Percentiles rank a stretch among this genome's conserved stretches.
These are phyloP conservation scores for Friedmanniomyces simplex DNA, from an alignment of 495 filamentous ascomycete genomes.

Conservation along the genomic window DNA sequence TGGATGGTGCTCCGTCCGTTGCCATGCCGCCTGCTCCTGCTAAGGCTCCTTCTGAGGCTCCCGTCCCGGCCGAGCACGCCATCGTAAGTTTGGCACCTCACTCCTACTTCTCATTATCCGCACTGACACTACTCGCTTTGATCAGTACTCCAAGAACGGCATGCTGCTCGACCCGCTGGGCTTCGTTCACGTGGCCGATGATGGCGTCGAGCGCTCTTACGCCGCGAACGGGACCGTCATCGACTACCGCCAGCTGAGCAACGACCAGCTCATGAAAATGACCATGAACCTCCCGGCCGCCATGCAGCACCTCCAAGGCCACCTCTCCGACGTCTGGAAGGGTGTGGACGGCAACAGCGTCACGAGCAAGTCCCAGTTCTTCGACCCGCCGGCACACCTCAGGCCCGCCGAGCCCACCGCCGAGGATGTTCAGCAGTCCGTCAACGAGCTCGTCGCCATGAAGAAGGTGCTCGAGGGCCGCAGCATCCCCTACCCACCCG, in stretches of 20 bases:
- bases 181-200: neutral
- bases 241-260: neutral
- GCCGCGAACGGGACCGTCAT: constrained; percentile 3
- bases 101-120: neutral
- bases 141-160: neutral
- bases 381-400: neutral
- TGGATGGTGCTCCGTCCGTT: neutral
- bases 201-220: constrained; percentile 3
- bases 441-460: neutral
- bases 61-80: neutral
- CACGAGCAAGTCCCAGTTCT: neutral
- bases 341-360: neutral
- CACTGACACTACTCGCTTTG: neutral
- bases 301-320: no score
- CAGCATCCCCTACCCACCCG: no score
- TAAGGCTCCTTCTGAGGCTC: neutral
- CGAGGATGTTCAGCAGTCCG: neutral
- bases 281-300: neutral
- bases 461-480: neutral
- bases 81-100: neutral
- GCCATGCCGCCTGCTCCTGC: neutral
- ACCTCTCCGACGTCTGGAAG: neutral
- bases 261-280: neutral
- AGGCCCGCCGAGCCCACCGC: neutral
- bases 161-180: neutral